Percentiles rank a stretch among this genome's conserved stretches.
Conservation (phyloP, 2,329 filamentous ascomycete genomes). For the Myriosclerotinia scirpicola region DNA sequence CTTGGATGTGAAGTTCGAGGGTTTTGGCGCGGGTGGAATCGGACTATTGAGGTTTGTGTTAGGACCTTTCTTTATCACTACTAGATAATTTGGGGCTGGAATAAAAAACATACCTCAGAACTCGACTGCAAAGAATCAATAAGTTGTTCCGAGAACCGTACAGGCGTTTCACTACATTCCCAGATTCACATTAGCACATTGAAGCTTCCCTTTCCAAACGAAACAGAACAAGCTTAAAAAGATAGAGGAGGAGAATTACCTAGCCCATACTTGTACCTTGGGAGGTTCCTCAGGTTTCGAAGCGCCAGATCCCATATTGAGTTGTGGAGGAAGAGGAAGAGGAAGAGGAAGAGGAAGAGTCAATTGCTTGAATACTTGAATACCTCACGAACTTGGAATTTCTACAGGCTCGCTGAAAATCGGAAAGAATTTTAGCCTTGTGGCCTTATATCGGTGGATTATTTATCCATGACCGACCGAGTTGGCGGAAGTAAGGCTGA, state of each 20-base stretch:
- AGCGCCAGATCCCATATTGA: conserved; percentile 39
- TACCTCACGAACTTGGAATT: conserved; percentile 26
- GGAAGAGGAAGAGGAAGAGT: conserved; percentile 7
- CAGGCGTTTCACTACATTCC: conserved; percentile 55
- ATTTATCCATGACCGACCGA: not conserved
- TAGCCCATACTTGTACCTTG: conserved; percentile 38
- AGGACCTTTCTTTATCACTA: too few species aligned
- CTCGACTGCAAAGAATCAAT: conserved; percentile 80
- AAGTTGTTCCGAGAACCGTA: conserved; percentile 76
- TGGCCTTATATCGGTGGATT: conserved; percentile 1
- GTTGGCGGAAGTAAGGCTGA: too few species aligned
- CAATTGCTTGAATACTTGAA: conserved; percentile 14
- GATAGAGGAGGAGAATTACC: conserved; percentile 25
- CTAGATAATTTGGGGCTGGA: not conserved
- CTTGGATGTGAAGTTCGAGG: conserved; percentile 84
- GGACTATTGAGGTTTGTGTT: conserved; percentile 50
- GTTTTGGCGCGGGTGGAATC: conserved; percentile 82
- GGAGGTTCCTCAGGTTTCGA: conserved; percentile 37
- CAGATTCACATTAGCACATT: too few species aligned
- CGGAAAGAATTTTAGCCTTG: not conserved
- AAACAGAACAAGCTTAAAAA: too few species aligned
- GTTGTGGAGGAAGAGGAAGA: conserved; percentile 19
- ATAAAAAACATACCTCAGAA: conserved; percentile 66
- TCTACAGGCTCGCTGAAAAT: conserved; percentile 26
- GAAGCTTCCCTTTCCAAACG: not conserved